Conservation (phyloP, 305 asterid genomes). For the Rubia tinctorum region DNA sequence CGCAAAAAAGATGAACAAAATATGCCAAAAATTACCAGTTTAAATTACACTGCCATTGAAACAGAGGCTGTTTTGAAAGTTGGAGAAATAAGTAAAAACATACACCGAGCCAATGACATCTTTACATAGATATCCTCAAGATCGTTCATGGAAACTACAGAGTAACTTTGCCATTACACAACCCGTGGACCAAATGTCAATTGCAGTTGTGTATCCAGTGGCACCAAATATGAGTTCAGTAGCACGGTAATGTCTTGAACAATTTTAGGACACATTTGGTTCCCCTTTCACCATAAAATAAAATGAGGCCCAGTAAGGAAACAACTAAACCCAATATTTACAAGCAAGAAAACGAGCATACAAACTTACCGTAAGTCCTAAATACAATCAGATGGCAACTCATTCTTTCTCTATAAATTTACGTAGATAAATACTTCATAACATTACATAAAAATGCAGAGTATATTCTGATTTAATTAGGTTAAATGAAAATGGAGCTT, state of each 20-base stretch:
- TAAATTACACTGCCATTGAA: no score
- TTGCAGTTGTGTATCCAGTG: conserved; percentile 91
- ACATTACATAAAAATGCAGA: no score
- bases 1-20: no score
- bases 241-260: conserved; percentile 97
- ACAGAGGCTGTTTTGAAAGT: no score
- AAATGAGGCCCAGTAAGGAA: conserved; percentile 17
- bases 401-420: neutral
- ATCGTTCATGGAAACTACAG: conserved; percentile 37
- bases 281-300: conserved; percentile 71
- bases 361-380: no score
- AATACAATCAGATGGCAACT: no score
- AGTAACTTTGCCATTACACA: conserved; percentile 98
- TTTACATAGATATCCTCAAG: neutral
- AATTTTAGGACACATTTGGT: conserved; percentile 86
- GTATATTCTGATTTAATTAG: neutral
- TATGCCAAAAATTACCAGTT: no score
- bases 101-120: neutral
- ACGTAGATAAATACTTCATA: no score
- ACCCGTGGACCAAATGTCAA: conserved; percentile 96
- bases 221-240: conserved; percentile 99
- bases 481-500: conserved; percentile 21
- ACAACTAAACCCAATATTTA: conserved; percentile 20
- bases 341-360: no score
- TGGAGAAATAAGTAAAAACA: no score